A percentile compares a stretch with the other conserved stretches of the same genome.
Conservation (phyloP, 768 basidiomycete species). For the Agrocybe pediades region DNA sequence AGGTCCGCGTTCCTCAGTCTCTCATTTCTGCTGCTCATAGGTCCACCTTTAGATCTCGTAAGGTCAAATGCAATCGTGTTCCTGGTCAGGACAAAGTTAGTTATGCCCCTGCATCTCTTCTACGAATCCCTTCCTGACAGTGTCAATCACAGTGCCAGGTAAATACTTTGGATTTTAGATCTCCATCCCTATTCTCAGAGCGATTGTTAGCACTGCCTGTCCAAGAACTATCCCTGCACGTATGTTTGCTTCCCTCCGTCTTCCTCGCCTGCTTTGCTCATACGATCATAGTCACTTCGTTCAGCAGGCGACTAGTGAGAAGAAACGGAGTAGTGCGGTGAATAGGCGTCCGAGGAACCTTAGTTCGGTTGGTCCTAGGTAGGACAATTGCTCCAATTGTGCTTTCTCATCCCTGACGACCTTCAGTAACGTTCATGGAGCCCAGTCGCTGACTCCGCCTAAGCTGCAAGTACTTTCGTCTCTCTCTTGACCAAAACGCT, state of each 20-base stretch:
- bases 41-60: slow-evolving; percentile 59
- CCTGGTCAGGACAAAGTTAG: slow-evolving; percentile 81
- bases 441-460: slow-evolving; percentile 36
- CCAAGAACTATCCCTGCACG: slow-evolving; percentile 94
- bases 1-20: slow-evolving; percentile 48
- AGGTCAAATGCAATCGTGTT: slow-evolving; percentile 86
- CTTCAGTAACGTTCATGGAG: slow-evolving; percentile 22
- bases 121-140: slow-evolving; percentile 4
- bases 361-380: slow-evolving; percentile 51
- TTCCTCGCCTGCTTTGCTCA: slow-evolving; percentile 11
- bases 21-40: neutral
- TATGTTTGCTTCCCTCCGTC: slow-evolving; percentile 40
- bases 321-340: slow-evolving; percentile 64
- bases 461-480: slow-evolving; percentile 35
- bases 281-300: slow-evolving; percentile 61
- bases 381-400: slow-evolving; percentile 21
- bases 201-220: slow-evolving; percentile 67
- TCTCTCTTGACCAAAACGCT: neutral
- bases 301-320: slow-evolving; percentile 84
- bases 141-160: slow-evolving; percentile 61
- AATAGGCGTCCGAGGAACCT: slow-evolving; percentile 68
- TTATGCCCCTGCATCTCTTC: slow-evolving; percentile 13
- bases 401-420: slow-evolving; percentile 19
- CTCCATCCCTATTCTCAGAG: slow-evolving; percentile 13
- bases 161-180: slow-evolving; percentile 20